Percentiles rank a stretch among this genome's conserved stretches.
Evolutionary conservation across 345 rosid species (phyloP).

Genomic region (Aquilaria malaccensis): DNA sequence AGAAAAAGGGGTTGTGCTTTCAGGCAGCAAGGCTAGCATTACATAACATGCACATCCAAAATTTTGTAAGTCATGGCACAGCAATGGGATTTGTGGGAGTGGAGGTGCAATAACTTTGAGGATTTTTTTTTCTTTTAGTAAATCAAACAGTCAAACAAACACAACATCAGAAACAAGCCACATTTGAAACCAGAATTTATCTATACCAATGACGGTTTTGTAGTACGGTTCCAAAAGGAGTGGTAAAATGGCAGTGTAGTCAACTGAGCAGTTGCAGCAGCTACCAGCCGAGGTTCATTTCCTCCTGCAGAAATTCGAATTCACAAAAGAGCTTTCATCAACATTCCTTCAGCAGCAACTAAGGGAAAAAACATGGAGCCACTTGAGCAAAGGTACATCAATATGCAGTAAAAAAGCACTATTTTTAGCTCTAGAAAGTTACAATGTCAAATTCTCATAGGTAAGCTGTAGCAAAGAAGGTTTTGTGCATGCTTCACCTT

Average conservation of each 20-base stretch:
- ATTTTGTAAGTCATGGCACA: no score
- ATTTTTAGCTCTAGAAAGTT: no score
- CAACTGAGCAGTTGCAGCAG: slow-evolving; percentile 73
- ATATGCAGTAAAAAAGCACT: no score
- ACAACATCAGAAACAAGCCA: background rate
- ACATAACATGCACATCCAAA: no score
- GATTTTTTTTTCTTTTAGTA: no score
- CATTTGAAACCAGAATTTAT: background rate
- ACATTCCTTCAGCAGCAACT: background rate
- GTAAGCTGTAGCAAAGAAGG: no score
- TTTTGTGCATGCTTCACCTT: no score
- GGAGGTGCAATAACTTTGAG: no score
- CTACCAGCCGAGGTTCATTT: slow-evolving; percentile 78
- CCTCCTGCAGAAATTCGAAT: slow-evolving; percentile 55
- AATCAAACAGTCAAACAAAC: background rate
- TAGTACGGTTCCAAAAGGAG: slow-evolving; percentile 96
- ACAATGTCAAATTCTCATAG: no score
- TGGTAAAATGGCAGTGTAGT: slow-evolving; percentile 87
- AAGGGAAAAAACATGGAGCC: no score
- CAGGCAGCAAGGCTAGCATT: background rate
- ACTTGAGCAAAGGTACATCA: no score
- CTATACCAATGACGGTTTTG: slow-evolving; percentile 87
- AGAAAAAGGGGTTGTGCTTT: background rate
- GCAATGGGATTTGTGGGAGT: no score
- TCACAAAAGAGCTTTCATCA: slow-evolving; percentile 2